Evolutionary conservation across 208 protist genomes (phyloP).

Genomic region (Herpetomonas tarakana): DNA sequence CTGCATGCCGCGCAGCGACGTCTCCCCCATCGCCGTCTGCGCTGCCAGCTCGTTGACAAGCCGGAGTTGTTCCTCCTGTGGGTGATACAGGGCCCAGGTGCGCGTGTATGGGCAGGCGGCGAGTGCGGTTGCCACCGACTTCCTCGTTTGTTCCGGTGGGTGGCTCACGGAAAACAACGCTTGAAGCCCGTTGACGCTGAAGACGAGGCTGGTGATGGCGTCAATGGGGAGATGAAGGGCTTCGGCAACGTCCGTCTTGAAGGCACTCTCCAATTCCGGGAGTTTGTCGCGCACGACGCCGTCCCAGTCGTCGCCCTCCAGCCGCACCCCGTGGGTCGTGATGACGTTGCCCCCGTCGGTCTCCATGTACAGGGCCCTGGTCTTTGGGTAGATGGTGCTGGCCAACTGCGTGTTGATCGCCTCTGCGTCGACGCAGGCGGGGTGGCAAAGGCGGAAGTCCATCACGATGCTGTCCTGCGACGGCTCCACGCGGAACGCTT

Average conservation of each 20-base stretch:
- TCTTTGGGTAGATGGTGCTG: slow-evolving; percentile 11
- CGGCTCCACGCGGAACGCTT: slow-evolving; percentile 15
- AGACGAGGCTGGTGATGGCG: slow-evolving; percentile 21
- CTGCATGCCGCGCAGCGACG: background rate
- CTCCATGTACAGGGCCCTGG: slow-evolving; percentile 27
- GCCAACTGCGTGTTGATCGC: slow-evolving; percentile 12
- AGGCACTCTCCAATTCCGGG: slow-evolving; percentile 18
- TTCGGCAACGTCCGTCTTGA: slow-evolving; percentile 26
- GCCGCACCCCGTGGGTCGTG: slow-evolving; percentile 31
- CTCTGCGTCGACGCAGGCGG: background rate
- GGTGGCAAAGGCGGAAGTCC: slow-evolving; percentile 24
- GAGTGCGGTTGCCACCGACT: slow-evolving; percentile 10
- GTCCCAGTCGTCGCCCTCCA: slow-evolving; percentile 43
- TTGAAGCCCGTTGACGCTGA: slow-evolving; percentile 15
- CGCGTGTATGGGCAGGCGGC: slow-evolving; percentile 9
- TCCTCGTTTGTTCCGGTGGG: background rate
- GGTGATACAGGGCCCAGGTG: slow-evolving; percentile 24
- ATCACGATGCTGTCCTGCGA: slow-evolving; percentile 18
- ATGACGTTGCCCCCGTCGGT: slow-evolving; percentile 10
- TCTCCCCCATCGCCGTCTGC: background rate
- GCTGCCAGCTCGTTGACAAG: slow-evolving; percentile 3
- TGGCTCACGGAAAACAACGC: slow-evolving; percentile 23
- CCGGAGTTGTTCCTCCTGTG: background rate
- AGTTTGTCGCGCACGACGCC: slow-evolving; percentile 21
- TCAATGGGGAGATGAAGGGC: slow-evolving; percentile 11